Evolutionary conservation across 768 basidiomycete genomes (phyloP), one percentile per base, ranked within the genome.

Genomic region (Calocera cornea): DNA sequence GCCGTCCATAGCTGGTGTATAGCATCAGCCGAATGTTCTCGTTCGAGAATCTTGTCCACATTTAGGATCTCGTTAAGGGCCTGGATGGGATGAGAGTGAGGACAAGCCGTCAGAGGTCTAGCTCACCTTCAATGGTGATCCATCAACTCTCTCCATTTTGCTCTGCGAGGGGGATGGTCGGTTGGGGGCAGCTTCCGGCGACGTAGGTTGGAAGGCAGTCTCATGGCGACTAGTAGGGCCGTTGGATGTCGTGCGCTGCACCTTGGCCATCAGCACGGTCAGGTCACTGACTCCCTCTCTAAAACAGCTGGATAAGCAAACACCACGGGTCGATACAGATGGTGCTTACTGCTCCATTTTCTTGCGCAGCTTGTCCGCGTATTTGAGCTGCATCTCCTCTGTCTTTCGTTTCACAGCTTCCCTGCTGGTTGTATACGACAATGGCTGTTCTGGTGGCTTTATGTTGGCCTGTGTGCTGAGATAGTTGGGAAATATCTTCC

Each of bases 1-100:
- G 89, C 83, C 1, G 85, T 90, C 95, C 95, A 98, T 0, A 97
- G 81, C 0, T 87, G 82, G 2, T 87, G 83, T 72, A 99, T 83
- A 73, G 91, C 89, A 11, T 83, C 83, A 3, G 85, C 66, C 1
- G 88, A 86, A 74, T 92, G 89, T 0, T 88, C 84, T 11, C 83
- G 82, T 29, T 83, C 78, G 67, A 90, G 72, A 27, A 95, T 77
- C 65, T 85, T 84, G 22, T 84, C 78, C 14, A 95, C 75, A 75
- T 97, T 93, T 71, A 97, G 79, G 69, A 97, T 87, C 10, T 82
- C 84, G 2, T 86, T 83, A 24, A 98, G 81, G 11, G 93, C 87
- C 95, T 97, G 72, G 44, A 64, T 33, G 67, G 5, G 7, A 19
- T 7, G 65, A 65, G 40, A 50, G 36, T 47, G 17, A 65, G 11